phyloP scores from a whole-genome alignment of 2,329 filamentous ascomycete species.

The Colletotrichum falcatum region DNA sequence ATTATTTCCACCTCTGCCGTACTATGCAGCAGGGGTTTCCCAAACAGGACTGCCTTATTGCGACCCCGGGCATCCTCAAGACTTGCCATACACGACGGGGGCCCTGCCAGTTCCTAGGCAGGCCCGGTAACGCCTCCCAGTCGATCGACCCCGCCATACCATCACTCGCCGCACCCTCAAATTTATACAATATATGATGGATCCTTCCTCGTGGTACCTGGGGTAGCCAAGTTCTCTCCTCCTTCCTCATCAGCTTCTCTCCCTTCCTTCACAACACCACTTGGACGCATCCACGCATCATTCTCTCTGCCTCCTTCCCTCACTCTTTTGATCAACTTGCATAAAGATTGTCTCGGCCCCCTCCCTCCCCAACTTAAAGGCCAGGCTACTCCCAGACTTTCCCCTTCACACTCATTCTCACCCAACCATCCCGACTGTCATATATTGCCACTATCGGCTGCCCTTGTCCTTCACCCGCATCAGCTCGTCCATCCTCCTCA shows the following conservation, averaged over 20 bases:
- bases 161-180: constrained; percentile 52
- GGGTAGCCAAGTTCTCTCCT: constrained; percentile 42
- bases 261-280: constrained; percentile 44
- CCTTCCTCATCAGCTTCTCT: constrained; percentile 44
- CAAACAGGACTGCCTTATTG: constrained; percentile 53
- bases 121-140: constrained; percentile 48
- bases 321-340: constrained; percentile 31
- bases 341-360: constrained; percentile 22
- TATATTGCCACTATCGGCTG: constrained; percentile 13
- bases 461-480: neutral
- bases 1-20: constrained; percentile 62
- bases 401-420: neutral
- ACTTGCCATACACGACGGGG: constrained; percentile 57
- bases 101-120: constrained; percentile 55
- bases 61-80: constrained; percentile 40
- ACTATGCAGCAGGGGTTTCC: constrained; percentile 56
- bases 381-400: constrained; percentile 30
- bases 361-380: constrained; percentile 13
- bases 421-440: constrained; percentile 24
- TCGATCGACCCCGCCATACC: constrained; percentile 56
- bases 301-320: constrained; percentile 8
- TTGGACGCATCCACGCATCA: constrained; percentile 31
- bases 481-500: neutral
- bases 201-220: constrained; percentile 45
- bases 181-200: constrained; percentile 53